Conservation (phyloP, 1,139 yeast species). For the Pichia sp. region DNA sequence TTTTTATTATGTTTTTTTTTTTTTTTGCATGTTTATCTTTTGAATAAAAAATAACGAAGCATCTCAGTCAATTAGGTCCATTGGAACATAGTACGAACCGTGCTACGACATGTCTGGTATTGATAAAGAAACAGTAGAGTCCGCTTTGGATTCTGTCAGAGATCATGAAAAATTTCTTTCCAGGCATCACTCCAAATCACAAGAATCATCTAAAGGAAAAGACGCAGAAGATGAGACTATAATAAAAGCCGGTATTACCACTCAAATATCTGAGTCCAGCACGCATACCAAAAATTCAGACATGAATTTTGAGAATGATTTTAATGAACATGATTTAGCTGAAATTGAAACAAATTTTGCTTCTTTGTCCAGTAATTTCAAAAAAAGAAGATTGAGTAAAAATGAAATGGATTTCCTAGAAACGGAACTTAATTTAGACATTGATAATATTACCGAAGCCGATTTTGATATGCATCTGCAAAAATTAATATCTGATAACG, state of each 20-base stretch:
- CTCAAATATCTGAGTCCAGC: not conserved
- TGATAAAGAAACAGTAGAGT: too few species aligned
- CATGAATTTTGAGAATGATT: not conserved
- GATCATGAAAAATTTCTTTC: too few species aligned
- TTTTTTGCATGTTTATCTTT: too few species aligned
- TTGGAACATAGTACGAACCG: too few species aligned
- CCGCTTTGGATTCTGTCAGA: too few species aligned
- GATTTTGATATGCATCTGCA: slow-evolving; percentile 23
- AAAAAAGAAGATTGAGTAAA: slow-evolving; percentile 9
- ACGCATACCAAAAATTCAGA: not conserved
- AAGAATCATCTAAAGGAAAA: too few species aligned
- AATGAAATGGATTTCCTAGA: slow-evolving; percentile 19
- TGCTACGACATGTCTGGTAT: too few species aligned
- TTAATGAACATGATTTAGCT: slow-evolving; percentile 5
- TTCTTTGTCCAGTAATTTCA: slow-evolving; percentile 6
- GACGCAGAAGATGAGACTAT: too few species aligned
- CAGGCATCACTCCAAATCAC: too few species aligned
- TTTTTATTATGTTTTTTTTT: too few species aligned
- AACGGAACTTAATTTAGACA: slow-evolving; percentile 18
- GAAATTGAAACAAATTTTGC: slow-evolving; percentile 9
- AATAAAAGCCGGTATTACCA: not conserved
- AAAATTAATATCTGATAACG: slow-evolving; percentile 18
- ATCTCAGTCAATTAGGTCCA: too few species aligned
- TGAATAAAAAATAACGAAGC: too few species aligned
- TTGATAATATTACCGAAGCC: slow-evolving; percentile 21